A percentile compares a stretch with the other conserved stretches of the same genome.
These are phyloP conservation scores for Nemania sp. DNA, from an alignment of 2,329 filamentous ascomycete genomes.

Conservation along the genomic window DNA sequence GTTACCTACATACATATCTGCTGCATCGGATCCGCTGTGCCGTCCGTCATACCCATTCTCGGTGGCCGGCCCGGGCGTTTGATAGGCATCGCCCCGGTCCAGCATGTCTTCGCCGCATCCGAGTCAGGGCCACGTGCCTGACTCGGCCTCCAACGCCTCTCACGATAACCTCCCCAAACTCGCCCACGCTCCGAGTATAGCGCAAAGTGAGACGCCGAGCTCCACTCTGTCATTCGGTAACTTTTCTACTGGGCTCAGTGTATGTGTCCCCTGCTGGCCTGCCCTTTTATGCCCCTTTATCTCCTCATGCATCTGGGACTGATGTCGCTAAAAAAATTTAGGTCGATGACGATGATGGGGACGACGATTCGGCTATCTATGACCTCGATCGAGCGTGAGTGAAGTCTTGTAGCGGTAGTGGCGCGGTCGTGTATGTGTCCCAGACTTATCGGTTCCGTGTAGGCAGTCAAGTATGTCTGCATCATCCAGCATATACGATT, in stretches of 20 bases:
- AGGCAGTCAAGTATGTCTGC: constrained; percentile 32
- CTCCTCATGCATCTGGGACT: background rate
- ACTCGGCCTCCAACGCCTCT: background rate
- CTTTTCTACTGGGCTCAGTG: constrained; percentile 23
- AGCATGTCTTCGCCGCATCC: constrained; percentile 11
- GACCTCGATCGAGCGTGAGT: constrained; percentile 20
- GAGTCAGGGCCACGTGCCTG: constrained; percentile 6
- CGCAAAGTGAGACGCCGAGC: constrained; percentile 20
- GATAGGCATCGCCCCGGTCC: background rate
- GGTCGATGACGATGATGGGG: constrained; percentile 17
- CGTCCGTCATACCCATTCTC: too few species aligned
- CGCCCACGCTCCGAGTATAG: constrained; percentile 6
- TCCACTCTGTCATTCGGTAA: constrained; percentile 18
- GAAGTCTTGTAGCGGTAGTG: background rate
- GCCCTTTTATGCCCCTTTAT: too few species aligned
- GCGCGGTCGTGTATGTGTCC: background rate
- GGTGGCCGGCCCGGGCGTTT: background rate
- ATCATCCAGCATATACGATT: constrained; percentile 32
- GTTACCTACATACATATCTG: too few species aligned
- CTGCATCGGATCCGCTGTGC: too few species aligned
- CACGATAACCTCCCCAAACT: constrained; percentile 13
- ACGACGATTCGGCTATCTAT: constrained; percentile 21
- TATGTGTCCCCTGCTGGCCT: background rate
- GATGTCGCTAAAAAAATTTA: background rate
- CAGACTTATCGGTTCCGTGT: background rate